Evolutionary conservation across 1,139 yeast genomes (phyloP).

Genomic region (Pichiaceae sp.): DNA sequence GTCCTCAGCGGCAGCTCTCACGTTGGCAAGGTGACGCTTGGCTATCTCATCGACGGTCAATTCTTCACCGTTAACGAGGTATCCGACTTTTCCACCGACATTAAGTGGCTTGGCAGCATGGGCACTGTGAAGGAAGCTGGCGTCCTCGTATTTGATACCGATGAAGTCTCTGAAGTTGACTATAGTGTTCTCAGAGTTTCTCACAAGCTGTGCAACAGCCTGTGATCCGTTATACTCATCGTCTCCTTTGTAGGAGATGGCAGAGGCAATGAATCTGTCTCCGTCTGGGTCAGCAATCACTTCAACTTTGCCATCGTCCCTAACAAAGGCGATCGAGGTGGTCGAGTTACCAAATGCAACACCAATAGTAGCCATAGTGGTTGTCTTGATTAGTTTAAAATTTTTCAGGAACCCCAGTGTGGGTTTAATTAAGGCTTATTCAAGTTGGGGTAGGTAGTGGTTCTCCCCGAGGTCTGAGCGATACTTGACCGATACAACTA

Average conservation of each 20-base stretch:
- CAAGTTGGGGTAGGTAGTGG: not conserved
- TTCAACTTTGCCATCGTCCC: slow-evolving; percentile 80
- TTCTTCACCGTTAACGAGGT: slow-evolving; percentile 42
- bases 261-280: slow-evolving; percentile 94
- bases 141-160: slow-evolving; percentile 64
- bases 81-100: slow-evolving; percentile 62
- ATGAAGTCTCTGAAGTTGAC: slow-evolving; percentile 90
- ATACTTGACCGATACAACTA: too few species aligned
- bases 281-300: slow-evolving; percentile 99
- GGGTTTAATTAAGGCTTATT: not conserved
- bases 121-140: slow-evolving; percentile 54
- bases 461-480: not conserved
- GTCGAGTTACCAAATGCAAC: slow-evolving; percentile 95
- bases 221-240: slow-evolving; percentile 98
- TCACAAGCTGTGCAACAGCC: slow-evolving; percentile 84
- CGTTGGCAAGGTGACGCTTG: slow-evolving; percentile 74
- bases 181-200: slow-evolving; percentile 84
- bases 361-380: slow-evolving; percentile 64
- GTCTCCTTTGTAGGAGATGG: slow-evolving; percentile 81
- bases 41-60: slow-evolving; percentile 71
- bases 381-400: not conserved
- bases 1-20: slow-evolving; percentile 87
- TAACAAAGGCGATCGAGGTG: slow-evolving; percentile 88
- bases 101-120: slow-evolving; percentile 72
- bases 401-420: too few species aligned